Evolutionary conservation across 2,329 filamentous ascomycete genomes (phyloP).

Genomic region (Colletotrichum horii): DNA sequence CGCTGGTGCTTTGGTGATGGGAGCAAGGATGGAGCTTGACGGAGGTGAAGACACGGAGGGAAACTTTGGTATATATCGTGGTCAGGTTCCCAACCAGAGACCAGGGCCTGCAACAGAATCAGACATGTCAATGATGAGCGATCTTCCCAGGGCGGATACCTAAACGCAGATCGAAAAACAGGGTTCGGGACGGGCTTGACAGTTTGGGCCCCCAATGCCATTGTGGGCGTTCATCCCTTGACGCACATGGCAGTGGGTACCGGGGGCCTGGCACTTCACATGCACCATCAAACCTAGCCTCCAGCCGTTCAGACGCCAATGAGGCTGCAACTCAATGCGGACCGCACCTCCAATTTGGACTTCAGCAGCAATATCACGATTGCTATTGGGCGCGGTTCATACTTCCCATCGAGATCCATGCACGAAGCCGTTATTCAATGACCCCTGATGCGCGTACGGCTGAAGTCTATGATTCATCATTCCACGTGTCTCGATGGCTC

Average conservation of each 20-base stretch:
- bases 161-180: background rate
- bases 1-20: background rate
- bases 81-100: background rate
- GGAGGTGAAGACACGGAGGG: accelerated
- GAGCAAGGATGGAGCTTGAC: background rate
- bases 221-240: background rate
- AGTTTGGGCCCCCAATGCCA: background rate
- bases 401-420: background rate
- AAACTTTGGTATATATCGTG: background rate
- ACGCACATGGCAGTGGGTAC: background rate
- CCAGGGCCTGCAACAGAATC: background rate
- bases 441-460: background rate
- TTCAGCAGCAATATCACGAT: accelerated
- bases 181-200: background rate
- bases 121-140: background rate
- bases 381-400: background rate
- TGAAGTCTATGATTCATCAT: slow-evolving; percentile 14
- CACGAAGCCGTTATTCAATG: background rate
- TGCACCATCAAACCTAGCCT: background rate
- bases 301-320: background rate
- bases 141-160: background rate
- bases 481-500: background rate
- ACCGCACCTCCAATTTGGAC: background rate
- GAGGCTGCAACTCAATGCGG: background rate
- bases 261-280: background rate